Evolutionary conservation across 1,284 basidiomycete species (phyloP).

Genomic region (Mixia osmundae): DNA sequence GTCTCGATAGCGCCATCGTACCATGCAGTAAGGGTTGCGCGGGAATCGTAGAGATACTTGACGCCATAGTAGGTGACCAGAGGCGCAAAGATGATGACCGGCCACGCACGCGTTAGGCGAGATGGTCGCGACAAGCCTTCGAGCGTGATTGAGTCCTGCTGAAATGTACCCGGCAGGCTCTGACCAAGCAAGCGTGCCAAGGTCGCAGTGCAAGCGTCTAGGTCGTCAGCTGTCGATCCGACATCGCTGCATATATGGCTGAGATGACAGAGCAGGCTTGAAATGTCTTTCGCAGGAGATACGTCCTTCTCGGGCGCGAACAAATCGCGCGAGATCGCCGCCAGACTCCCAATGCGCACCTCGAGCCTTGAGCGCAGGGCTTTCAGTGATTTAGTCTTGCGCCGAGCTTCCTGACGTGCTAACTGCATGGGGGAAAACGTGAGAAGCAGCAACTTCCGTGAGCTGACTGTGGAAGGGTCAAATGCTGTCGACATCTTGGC

Average conservation of each 20-base stretch:
- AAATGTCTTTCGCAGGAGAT: neutral
- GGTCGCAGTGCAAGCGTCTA: neutral
- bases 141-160: neutral
- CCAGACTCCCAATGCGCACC: constrained; percentile 12
- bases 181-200: neutral
- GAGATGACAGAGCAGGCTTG: neutral
- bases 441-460: constrained; percentile 14
- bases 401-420: constrained; percentile 14
- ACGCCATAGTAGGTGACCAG: constrained; percentile 5
- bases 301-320: neutral
- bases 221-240: neutral
- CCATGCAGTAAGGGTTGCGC: constrained; percentile 26
- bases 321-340: constrained; percentile 2
- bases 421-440: constrained; percentile 15
- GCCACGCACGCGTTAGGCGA: constrained; percentile 13
- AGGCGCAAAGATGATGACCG: constrained; percentile 13
- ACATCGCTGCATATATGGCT: neutral
- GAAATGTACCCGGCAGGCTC: neutral
- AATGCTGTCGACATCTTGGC: no score
- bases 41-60: constrained; percentile 10
- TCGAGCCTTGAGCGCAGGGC: constrained; percentile 9
- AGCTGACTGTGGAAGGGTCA: no score
- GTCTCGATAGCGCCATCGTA: constrained; percentile 44
- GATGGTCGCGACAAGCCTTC: constrained; percentile 1
- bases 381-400: constrained; percentile 8